Percentiles rank a stretch among this genome's conserved stretches.
These are phyloP conservation scores for Myrmaecium sp. DNA, from an alignment of 2,329 filamentous ascomycete genomes.

Conservation along the genomic window DNA sequence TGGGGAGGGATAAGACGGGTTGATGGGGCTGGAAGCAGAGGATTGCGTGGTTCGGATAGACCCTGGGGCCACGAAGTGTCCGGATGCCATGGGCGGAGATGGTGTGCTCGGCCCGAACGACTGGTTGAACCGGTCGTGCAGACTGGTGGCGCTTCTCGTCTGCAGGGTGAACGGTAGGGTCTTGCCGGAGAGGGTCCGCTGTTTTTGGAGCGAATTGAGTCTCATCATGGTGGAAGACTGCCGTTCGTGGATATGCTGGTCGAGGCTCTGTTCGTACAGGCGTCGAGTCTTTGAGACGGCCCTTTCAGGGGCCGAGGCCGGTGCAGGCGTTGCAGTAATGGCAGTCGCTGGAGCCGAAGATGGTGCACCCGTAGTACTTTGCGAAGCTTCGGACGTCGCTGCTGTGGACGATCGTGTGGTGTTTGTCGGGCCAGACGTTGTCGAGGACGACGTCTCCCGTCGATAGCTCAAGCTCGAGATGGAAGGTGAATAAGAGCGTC, in stretches of 20 bases:
- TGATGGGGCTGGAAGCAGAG: constrained; percentile 22
- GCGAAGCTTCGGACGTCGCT: constrained; percentile 75
- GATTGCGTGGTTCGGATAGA: too few species aligned
- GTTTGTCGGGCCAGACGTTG: constrained; percentile 52
- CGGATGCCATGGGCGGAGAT: constrained; percentile 5
- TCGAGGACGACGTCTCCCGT: constrained; percentile 71
- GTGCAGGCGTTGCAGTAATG: constrained; percentile 8
- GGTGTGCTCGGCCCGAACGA: constrained; percentile 23
- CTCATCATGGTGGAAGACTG: constrained; percentile 61
- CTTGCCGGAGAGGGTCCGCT: constrained; percentile 30
- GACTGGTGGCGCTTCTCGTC: constrained; percentile 29
- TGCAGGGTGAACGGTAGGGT: constrained; percentile 34
- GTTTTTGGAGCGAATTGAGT: constrained; percentile 60
- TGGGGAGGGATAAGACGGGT: constrained; percentile 28
- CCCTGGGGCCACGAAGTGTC: too few species aligned
- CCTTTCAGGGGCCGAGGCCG: constrained; percentile 38
- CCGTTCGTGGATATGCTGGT: constrained; percentile 64
- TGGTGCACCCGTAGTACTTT: constrained; percentile 25
- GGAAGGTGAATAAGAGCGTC: constrained; percentile 35
- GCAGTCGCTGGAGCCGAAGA: constrained; percentile 12
- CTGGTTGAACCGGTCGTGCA: constrained; percentile 28
- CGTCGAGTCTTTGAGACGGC: constrained; percentile 53
- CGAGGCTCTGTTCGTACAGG: constrained; percentile 69
- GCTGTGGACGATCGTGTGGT: constrained; percentile 61
- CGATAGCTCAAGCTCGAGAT: constrained; percentile 53